A percentile compares a stretch with the other conserved stretches of the same genome.
These are phyloP conservation scores for Populus deltoides DNA, from an alignment of 345 rosid genomes.

Conservation along the genomic window DNA sequence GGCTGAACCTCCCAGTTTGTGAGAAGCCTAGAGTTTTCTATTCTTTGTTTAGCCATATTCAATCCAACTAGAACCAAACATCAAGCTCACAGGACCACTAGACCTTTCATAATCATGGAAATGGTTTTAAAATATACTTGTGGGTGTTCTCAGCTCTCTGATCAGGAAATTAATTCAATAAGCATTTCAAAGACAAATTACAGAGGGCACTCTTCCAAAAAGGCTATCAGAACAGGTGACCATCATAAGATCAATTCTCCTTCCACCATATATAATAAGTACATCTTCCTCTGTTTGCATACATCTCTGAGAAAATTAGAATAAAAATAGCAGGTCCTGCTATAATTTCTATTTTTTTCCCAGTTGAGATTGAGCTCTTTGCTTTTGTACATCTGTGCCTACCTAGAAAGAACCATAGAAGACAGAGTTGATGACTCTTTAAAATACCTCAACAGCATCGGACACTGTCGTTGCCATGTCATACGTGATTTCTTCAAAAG, in stretches of 20 bases:
- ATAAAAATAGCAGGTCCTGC: not conserved
- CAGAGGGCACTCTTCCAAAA: not conserved
- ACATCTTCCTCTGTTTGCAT: not conserved
- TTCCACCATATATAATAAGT: not conserved
- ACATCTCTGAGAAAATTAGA: not conserved
- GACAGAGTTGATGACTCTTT: not conserved
- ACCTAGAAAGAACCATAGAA: not conserved
- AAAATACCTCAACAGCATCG: constrained; percentile 93
- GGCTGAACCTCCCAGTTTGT: not conserved
- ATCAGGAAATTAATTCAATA: not conserved
- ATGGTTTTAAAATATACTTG: not conserved
- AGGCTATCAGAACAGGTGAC: not conserved
- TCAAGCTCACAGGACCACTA: not conserved
- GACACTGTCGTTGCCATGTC: constrained; percentile 95
- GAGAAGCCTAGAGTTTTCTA: not conserved
- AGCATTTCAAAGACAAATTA: not conserved
- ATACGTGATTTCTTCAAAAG: constrained; percentile 94
- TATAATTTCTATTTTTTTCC: not conserved
- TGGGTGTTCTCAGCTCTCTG: not conserved
- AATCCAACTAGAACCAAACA: not conserved
- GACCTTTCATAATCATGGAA: not conserved
- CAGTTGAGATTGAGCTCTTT: not conserved
- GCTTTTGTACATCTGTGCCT: not conserved
- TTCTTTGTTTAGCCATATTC: constrained; percentile 4
- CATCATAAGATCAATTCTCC: not conserved